Base-by-base conservation (phyloP, 768 basidiomycete genomes). In the Sarcomyxa edulis region DNA sequence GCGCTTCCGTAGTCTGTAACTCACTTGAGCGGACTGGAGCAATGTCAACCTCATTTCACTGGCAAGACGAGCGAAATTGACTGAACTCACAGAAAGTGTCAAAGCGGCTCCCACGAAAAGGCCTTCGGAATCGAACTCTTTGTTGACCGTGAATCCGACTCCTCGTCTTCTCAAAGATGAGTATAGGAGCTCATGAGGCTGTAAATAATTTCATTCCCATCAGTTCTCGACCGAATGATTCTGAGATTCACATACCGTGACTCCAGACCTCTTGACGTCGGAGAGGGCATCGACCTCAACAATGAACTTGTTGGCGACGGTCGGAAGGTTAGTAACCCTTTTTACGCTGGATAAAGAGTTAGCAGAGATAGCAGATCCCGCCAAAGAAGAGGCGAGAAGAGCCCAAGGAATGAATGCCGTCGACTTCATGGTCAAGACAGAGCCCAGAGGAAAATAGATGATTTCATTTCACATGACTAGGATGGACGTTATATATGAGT, bases 21-120 rank as follows among this genome's bases (percentile, higher is more conserved):
- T 26, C 53, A 58, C 60, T 45, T 56, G 54, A 7, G 56, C 39
- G 47, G 60, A 53, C 46, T 57, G 21, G 10, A 25, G n/a, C 15
- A 14, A 22, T n/a, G 5, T 22, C 14, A 14, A 12, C 21, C 11
- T 6, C 16, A 14, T n/a, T 11, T 10, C 9, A 29, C 31, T 5
- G 11, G 7, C 27, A 22, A 25, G 15, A 32, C 7, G 25, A n/a
- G n/a, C n/a, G 31, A 28, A 30, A 18, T 37, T 42, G 32, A 32
- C 15, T 4, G 29, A 16, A 62, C 64, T 45, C 39, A 71, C 72
- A 25, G 56, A 51, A 24, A 83, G 48, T 14, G 68, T 68, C 35
- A 83, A 47, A 26, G 74, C 65, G 20, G 74, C 80, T 4, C 82
- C 82, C 20, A 76, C 58, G 49, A 84, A 81, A 9, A 84, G 43